phyloP scores from a whole-genome alignment of 2,329 filamentous ascomycete species.

The Graphiopsis chlorocephala region DNA sequence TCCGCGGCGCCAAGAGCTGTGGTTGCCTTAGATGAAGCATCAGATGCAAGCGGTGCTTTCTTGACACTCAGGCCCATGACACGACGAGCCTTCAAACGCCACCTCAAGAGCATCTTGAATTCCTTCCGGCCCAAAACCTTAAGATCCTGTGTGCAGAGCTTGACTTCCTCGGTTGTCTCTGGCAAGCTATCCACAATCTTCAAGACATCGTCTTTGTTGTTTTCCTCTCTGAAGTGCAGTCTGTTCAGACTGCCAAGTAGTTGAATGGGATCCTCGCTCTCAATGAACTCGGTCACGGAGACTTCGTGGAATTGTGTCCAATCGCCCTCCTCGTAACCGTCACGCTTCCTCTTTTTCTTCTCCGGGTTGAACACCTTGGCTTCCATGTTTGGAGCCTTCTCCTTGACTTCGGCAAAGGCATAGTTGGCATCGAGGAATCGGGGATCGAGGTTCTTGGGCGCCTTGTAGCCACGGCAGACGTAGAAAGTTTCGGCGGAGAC shows the following conservation, averaged over 20 bases:
- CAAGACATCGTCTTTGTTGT: slow-evolving; percentile 71
- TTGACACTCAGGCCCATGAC: slow-evolving; percentile 84
- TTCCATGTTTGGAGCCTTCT: slow-evolving; percentile 87
- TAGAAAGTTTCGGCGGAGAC: slow-evolving; percentile 99
- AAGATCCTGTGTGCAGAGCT: slow-evolving; percentile 74
- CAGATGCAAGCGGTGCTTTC: slow-evolving; percentile 52
- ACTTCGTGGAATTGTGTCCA: slow-evolving; percentile 89
- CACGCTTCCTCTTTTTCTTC: slow-evolving; percentile 93
- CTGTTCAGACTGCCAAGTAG: slow-evolving; percentile 85
- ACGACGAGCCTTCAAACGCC: slow-evolving; percentile 85
- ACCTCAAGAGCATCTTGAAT: slow-evolving; percentile 84
- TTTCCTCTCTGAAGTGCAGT: slow-evolving; percentile 79
- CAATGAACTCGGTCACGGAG: slow-evolving; percentile 86
- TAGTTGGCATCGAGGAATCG: slow-evolving; percentile 84
- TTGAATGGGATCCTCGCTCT: slow-evolving; percentile 87
- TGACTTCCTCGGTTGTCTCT: slow-evolving; percentile 81
- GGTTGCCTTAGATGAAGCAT: slow-evolving; percentile 23
- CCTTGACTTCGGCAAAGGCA: slow-evolving; percentile 89
- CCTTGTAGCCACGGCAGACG: slow-evolving; percentile 92
- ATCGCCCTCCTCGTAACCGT: slow-evolving; percentile 95
- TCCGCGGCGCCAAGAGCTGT: slow-evolving; percentile 36
- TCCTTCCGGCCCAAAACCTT: slow-evolving; percentile 92
- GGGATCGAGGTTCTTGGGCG: slow-evolving; percentile 88
- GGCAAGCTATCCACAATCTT: slow-evolving; percentile 81
- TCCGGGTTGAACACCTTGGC: slow-evolving; percentile 98